Evolutionary conservation across 148 eudicot genomes (phyloP).

Genomic region (Amaranthus palmeri): DNA sequence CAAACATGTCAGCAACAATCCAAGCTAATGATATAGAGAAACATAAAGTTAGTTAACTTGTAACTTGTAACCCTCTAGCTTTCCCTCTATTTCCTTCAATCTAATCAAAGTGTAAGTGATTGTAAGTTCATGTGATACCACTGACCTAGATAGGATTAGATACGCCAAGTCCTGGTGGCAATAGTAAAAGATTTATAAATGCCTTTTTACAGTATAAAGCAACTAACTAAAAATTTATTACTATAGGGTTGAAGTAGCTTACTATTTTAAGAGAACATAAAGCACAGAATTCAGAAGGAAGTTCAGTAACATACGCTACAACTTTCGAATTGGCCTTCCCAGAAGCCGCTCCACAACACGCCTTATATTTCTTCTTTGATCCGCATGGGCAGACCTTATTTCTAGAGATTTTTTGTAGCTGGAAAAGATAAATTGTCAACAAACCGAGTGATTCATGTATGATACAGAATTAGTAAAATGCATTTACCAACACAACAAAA

Average conservation of each 20-base stretch:
- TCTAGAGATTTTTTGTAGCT: slow-evolving; percentile 61
- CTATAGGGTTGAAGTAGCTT: background rate
- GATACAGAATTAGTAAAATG: background rate
- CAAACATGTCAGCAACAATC: too few species aligned
- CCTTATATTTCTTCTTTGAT: slow-evolving; percentile 88
- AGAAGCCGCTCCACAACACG: slow-evolving; percentile 79
- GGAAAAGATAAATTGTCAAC: slow-evolving; percentile 5
- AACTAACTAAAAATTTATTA: background rate
- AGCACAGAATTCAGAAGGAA: background rate
- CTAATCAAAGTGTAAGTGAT: too few species aligned
- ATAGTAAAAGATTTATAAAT: background rate
- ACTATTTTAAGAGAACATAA: background rate
- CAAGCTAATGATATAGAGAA: too few species aligned
- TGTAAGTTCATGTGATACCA: background rate
- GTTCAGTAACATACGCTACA: slow-evolving; percentile 39
- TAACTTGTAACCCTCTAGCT: too few species aligned
- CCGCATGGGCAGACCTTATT: slow-evolving; percentile 88
- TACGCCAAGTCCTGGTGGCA: background rate
- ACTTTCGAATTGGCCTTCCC: slow-evolving; percentile 47
- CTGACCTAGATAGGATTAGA: background rate
- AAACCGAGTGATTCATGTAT: background rate
- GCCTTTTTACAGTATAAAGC: background rate
- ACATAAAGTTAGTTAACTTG: too few species aligned
- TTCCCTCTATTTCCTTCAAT: too few species aligned
- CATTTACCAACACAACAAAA: background rate